Base-by-base conservation (phyloP, 257 asterid species). In the Galeopsis tetrahit region DNA sequence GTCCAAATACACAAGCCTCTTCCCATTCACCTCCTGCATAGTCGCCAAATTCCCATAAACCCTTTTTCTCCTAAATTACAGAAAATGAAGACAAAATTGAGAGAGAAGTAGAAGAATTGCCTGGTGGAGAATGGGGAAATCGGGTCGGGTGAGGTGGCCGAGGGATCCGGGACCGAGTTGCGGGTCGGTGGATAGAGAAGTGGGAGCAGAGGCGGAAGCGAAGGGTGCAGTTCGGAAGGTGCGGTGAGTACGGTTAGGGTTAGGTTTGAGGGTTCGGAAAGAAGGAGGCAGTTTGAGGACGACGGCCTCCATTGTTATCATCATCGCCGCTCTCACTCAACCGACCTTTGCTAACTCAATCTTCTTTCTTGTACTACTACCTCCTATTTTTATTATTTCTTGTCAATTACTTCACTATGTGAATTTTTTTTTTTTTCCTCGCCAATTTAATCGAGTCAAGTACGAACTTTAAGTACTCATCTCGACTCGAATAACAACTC, bases 111-210 rank as follows among this genome's bases (percentile, higher is more conserved):
- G 49, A 6, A 44, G 31, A 36, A 11, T 3, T 75, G 69, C 99
- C 98, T 94, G 98, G 75, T 86, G 90, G 52, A 95, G 98, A 57
- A 95, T 92, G 15, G 99, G 99, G 68, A 95, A 95, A 77, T 90
- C 96, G 68, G 89, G 84, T 5, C 90, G 90, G 68, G 94, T 86
- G 51, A 75, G 73, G 79, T 88, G 83, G 0, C 96, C 97, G 58
- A 94, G 88, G 32, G 98, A 91, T 58, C 80, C 85, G 13, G 91
- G 85, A 14, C 89, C 93, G 35, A 85, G 83, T 33, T 77, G 86
- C 40, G 80, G 77, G 72, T 78, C 80, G 74, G 80, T 43, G 59
- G 82, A 78, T 35, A 73, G 52, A 21, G 86, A 76, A 62, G 80
- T 78, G 10, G 83, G 55, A 57, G 88, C 77, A 35, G 89, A 15